Evolutionary conservation across 78 protist genomes (phyloP).

Genomic region (Dictyostelium purpureum): DNA sequence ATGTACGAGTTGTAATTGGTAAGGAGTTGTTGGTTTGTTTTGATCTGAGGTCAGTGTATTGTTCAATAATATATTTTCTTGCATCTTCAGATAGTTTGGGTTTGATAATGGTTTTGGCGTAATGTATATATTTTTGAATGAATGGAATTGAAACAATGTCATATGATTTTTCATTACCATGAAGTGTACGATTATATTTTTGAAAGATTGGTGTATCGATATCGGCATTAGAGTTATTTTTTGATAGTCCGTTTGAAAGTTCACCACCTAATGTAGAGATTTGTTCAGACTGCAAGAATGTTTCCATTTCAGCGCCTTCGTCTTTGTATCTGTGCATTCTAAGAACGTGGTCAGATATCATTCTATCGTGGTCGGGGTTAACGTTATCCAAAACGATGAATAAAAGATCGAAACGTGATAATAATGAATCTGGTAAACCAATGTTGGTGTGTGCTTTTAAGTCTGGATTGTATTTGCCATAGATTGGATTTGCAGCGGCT

Average conservation of each 20-base stretch:
- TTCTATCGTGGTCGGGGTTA: slow-evolving; percentile 81
- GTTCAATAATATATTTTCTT: not conserved
- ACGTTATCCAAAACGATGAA: slow-evolving; percentile 94
- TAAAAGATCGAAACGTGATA: slow-evolving; percentile 99
- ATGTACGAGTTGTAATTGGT: slow-evolving; percentile 98
- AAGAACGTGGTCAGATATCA: slow-evolving; percentile 92
- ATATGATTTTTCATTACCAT: slow-evolving; percentile 3
- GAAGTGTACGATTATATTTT: slow-evolving; percentile 41
- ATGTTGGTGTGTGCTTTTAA: slow-evolving; percentile 90
- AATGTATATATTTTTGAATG: slow-evolving; percentile 85
- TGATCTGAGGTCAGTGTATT: slow-evolving; percentile 65
- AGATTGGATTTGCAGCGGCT: slow-evolving; percentile 99
- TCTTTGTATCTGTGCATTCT: slow-evolving; percentile 89
- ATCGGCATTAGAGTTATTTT: slow-evolving; percentile 3
- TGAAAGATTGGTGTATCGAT: slow-evolving; percentile 56
- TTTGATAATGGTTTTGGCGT: slow-evolving; percentile 40
- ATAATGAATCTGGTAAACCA: slow-evolving; percentile 98
- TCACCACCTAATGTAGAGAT: slow-evolving; percentile 69
- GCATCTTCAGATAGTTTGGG: slow-evolving; percentile 86
- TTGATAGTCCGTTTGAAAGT: not conserved
- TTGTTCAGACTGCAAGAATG: slow-evolving; percentile 18
- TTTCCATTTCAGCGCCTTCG: slow-evolving; percentile 1
- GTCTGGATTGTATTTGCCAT: slow-evolving; percentile 92
- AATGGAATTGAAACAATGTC: slow-evolving; percentile 79
- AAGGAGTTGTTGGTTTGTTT: slow-evolving; percentile 71